A percentile compares a stretch with the other conserved stretches of the same genome.
Evolutionary conservation across 2,329 filamentous ascomycete species (phyloP).

Genomic region (Boeremia lycopersici): DNA sequence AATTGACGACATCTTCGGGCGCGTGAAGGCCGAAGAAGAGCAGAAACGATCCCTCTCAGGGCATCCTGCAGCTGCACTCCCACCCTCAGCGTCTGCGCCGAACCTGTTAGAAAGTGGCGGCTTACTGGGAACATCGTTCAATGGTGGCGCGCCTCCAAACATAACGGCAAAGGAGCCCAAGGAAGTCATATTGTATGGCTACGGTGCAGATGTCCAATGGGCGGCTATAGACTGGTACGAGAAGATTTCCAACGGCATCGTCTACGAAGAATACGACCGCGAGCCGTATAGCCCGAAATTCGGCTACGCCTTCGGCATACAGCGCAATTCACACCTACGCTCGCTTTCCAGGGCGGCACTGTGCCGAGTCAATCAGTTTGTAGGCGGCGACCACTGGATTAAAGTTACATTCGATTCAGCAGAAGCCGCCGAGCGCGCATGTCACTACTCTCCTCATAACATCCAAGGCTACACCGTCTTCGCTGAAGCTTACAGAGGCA

Average conservation of each 20-base stretch:
- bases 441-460: slow-evolving; percentile 54
- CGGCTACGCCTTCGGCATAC: slow-evolving; percentile 74
- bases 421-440: slow-evolving; percentile 56
- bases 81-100: slow-evolving; percentile 39
- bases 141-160: slow-evolving; percentile 40
- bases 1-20: slow-evolving; percentile 56
- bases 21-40: slow-evolving; percentile 39
- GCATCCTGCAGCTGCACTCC: slow-evolving; percentile 28
- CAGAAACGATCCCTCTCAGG: slow-evolving; percentile 35
- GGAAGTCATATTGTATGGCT: slow-evolving; percentile 86
- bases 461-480: slow-evolving; percentile 56
- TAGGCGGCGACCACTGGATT: slow-evolving; percentile 90
- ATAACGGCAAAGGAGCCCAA: slow-evolving; percentile 63
- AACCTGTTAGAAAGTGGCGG: slow-evolving; percentile 41
- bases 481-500: slow-evolving; percentile 55
- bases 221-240: slow-evolving; percentile 90
- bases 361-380: slow-evolving; percentile 78
- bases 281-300: slow-evolving; percentile 78
- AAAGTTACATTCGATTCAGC: slow-evolving; percentile 59
- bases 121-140: slow-evolving; percentile 34
- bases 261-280: slow-evolving; percentile 92
- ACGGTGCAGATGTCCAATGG: slow-evolving; percentile 72
- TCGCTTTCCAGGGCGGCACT: slow-evolving; percentile 75
- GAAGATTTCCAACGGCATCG: slow-evolving; percentile 75
- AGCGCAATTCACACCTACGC: slow-evolving; percentile 68